Base-by-base conservation (phyloP, 1,139 yeast species). In the Diutina ranongensis region DNA sequence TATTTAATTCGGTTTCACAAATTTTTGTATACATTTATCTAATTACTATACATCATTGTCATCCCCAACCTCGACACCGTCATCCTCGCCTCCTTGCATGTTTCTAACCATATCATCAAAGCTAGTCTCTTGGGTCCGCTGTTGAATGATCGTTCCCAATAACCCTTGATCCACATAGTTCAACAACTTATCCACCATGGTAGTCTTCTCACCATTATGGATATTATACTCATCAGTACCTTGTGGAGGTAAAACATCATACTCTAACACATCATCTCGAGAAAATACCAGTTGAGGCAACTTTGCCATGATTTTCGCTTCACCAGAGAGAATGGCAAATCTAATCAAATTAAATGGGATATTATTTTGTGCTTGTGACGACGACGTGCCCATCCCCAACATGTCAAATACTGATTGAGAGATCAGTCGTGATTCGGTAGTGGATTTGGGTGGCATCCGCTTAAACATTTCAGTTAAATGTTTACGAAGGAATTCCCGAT, bases 291-390 rank as follows among this genome's bases (percentile, higher is more conserved):
- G 55, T 40, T 68, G 57, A 0, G 94, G 94, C 16, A 83, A 66
- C 52, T 74, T 73, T 1, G 85, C 86, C 83, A 83, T 78, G 0
- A 80, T 71, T 45, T 76, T 72, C 28, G 76, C 78, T 57, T 83
- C 92, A 15, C 83, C 85, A 0, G 88, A 80, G 41, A 83, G 61
- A 32, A 83, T 71, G 1, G 79, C 82, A 59, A 82, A 81, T 49
- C 94, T 66, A 5, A 83, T 54, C 48, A 83, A 64, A 54, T 81
- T 83, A 10, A 62, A 58, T 1, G 89, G 88, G 1, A 81, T 65
- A 3, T 52, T 55, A 5, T 10, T 16, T 12, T 38, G 31, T 7
- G 12, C 20, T 12, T 38, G 31, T 15, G 28, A n/a, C 3, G 18
- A 16, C 9, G 31, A 22, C 13, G 5, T 25, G 25, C 20, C 31